Base-by-base conservation (phyloP, 805 yeast species). In the Kuraishia borneana region DNA sequence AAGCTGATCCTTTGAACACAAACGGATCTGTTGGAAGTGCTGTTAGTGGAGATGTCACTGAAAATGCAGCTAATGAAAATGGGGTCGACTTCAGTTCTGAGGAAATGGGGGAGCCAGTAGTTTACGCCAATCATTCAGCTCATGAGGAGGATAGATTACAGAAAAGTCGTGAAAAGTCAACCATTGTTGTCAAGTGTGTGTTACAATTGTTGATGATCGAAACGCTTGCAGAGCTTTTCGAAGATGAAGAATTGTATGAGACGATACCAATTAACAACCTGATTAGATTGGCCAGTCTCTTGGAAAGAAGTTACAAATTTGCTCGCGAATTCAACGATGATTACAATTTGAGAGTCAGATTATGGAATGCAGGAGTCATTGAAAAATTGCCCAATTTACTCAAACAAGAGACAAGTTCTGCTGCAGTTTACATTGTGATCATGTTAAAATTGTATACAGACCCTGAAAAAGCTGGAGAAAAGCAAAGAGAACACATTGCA, bases 361-460 rank as follows among this genome's bases (percentile, higher is more conserved):
- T 92, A 28, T 88, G 94, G 78, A 83, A 85, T 48, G 83, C 92
- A 3, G 95, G 96, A 1, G 78, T 87, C 27, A 89, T 88, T 58
- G 94, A 85, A 48, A 79, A 88, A 50, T 68, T 89, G 36, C 98
- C 99, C 16, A 94, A 92, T 46, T 60, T 92, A 46, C 61, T 88
- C 46, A 83, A 83, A 46, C 98, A 94, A 56, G 98, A 94, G 55
- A 77, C 94, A 0, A 74, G 85, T 23, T 76, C 96, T 0, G 79
- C 95, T 1, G 89, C 94, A 2, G 95, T 87, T 2, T 82, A 77
- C 52, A 76, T 89, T 42, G 76, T 79, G 46, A 69, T 88, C 31
- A 65, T 83, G 64, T 83, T 89, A 65, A 69, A 81, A 46, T 61
- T 89, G 48, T 87, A 84, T 53, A 72, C 81, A 39, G 85, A 80